Evolutionary conservation across 1,284 basidiomycete genomes (phyloP).

Genomic region (Apiotrichum brassicae): DNA sequence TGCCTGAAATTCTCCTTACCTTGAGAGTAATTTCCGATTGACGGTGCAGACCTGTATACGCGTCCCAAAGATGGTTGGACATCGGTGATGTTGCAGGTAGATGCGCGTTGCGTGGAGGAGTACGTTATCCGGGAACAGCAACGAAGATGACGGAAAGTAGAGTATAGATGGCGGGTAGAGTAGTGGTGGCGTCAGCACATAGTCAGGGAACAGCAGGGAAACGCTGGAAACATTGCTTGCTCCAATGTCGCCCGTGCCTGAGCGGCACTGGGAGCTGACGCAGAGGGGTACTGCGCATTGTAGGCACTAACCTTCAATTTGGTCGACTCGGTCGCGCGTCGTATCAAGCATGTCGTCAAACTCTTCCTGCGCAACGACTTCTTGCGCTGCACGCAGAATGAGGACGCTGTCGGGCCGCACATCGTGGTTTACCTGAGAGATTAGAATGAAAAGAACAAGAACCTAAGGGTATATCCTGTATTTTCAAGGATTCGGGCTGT

Average conservation of each 20-base stretch:
- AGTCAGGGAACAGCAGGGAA: not conserved
- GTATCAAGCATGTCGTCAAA: conserved; percentile 62
- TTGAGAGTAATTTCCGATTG: conserved; percentile 46
- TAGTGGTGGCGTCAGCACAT: too few relatives aligned
- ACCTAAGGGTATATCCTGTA: too few relatives aligned
- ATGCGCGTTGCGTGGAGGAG: too few relatives aligned
- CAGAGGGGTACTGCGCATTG: not conserved
- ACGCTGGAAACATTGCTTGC: too few relatives aligned
- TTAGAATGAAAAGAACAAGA: not conserved
- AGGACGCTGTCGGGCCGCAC: conserved; percentile 72
- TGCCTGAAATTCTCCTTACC: conserved; percentile 15
- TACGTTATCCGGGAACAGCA: too few relatives aligned
- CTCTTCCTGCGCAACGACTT: conserved; percentile 62
- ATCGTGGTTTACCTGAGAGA: conserved; percentile 57
- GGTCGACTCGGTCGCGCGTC: conserved; percentile 64
- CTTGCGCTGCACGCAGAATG: conserved; percentile 60
- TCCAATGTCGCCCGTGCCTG: too few relatives aligned
- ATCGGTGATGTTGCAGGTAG: too few relatives aligned
- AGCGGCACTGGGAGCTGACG: too few relatives aligned
- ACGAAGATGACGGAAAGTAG: not conserved
- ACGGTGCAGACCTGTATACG: conserved; percentile 40
- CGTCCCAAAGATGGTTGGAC: not conserved
- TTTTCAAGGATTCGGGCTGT: too few relatives aligned
- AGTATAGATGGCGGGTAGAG: not conserved
- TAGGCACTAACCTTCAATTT: conserved; percentile 46